Conservation (phyloP, 2,329 filamentous ascomycete genomes). For the Zymoseptoria pseudotritici region DNA sequence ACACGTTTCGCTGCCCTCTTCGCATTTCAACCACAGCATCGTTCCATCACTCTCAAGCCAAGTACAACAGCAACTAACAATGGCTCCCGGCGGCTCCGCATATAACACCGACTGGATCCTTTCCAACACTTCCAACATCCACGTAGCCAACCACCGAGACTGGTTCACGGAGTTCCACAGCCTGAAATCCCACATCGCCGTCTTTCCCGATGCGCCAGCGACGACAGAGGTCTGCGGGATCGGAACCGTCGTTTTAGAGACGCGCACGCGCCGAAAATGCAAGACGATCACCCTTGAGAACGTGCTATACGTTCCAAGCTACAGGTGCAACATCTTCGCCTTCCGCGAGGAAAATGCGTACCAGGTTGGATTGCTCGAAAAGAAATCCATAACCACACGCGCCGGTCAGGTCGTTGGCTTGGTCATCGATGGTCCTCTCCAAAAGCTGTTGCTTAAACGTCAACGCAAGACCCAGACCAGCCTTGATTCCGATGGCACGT, state of each 20-base stretch:
- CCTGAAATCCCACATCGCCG: not conserved
- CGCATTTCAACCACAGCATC: too few relatives aligned
- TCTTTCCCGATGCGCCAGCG: not conserved
- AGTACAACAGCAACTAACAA: not conserved
- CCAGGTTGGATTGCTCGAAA: not conserved
- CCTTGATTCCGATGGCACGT: not conserved
- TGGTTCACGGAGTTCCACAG: constrained; percentile 12
- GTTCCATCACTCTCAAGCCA: too few relatives aligned
- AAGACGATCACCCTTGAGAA: constrained; percentile 6
- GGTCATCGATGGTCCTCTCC: not conserved
- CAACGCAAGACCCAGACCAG: not conserved
- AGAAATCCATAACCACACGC: too few relatives aligned
- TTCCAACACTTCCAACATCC: constrained; percentile 13
- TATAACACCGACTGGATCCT: constrained; percentile 18
- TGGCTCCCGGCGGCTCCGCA: constrained; percentile 12
- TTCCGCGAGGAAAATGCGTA: too few relatives aligned
- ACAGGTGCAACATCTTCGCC: constrained; percentile 6
- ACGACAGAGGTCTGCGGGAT: too few relatives aligned
- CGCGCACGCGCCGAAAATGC: not conserved
- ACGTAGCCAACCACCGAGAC: constrained; percentile 16
- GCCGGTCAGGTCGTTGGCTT: not conserved
- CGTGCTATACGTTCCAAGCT: constrained; percentile 11
- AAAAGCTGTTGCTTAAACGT: not conserved
- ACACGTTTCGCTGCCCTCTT: too few relatives aligned
- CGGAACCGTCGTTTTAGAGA: constrained; percentile 5